A percentile compares a stretch with the other conserved stretches of the same genome.
phyloP scores from a whole-genome alignment of 495 filamentous ascomycete species.

The Hamigera avellanea region DNA sequence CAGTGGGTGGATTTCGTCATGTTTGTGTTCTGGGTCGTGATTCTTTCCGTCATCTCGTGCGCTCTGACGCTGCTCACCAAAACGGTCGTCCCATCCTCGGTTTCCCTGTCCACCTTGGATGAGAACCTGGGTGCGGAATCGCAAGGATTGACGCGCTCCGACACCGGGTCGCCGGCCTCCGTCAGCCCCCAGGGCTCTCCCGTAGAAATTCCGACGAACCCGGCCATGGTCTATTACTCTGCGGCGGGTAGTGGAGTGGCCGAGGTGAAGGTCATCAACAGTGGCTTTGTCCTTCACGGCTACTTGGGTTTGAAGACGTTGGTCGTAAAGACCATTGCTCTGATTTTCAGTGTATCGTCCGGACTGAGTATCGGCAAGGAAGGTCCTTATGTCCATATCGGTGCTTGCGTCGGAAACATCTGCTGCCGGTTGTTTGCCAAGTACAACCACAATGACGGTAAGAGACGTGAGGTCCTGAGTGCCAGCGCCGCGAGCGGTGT shows the following conservation, averaged over 20 bases:
- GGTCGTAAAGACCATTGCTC: slow-evolving; percentile 68
- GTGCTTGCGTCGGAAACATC: slow-evolving; percentile 92
- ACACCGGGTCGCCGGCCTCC: slow-evolving; percentile 29
- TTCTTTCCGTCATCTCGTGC: slow-evolving; percentile 66
- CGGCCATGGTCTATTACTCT: slow-evolving; percentile 87
- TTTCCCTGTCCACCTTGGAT: slow-evolving; percentile 77
- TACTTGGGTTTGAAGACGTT: slow-evolving; percentile 88
- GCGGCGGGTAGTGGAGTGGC: slow-evolving; percentile 94
- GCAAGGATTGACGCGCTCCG: slow-evolving; percentile 30
- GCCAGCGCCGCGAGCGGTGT: slow-evolving; percentile 89
- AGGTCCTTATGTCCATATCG: slow-evolving; percentile 95
- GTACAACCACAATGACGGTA: slow-evolving; percentile 88
- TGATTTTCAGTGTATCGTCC: slow-evolving; percentile 83
- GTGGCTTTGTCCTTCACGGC: slow-evolving; percentile 93
- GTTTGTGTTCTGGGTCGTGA: slow-evolving; percentile 59
- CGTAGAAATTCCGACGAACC: slow-evolving; percentile 21
- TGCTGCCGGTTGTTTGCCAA: slow-evolving; percentile 85
- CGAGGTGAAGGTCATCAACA: slow-evolving; percentile 94
- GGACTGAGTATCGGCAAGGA: slow-evolving; percentile 93
- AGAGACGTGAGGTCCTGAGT: slow-evolving; percentile 82
- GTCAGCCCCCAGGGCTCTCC: slow-evolving; percentile 15
- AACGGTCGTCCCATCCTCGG: slow-evolving; percentile 80
- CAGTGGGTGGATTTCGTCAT: slow-evolving; percentile 61
- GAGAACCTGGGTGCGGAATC: slow-evolving; percentile 53
- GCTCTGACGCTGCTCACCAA: slow-evolving; percentile 75